phyloP scores from a whole-genome alignment of 2,329 filamentous ascomycete genomes.

The Neurospora sp. region DNA sequence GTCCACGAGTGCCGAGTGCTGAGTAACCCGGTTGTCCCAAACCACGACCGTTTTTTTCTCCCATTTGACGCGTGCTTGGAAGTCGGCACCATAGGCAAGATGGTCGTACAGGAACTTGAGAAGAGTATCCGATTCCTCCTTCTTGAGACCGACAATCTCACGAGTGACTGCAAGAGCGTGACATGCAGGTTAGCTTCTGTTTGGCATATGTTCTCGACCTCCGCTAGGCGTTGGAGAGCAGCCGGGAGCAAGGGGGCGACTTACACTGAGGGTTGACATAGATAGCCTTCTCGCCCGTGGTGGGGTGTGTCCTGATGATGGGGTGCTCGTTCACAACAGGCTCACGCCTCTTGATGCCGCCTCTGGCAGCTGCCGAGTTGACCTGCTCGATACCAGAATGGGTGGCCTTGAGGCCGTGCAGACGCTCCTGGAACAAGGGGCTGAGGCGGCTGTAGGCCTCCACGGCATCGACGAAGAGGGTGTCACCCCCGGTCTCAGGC shows the following conservation, averaged over 20 bases:
- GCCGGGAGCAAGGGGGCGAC: conserved; percentile 16
- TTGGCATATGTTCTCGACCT: not conserved
- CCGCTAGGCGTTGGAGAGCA: not conserved
- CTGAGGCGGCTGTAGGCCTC: conserved; percentile 76
- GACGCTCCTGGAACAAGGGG: conserved; percentile 65
- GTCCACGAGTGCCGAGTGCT: conserved; percentile 71
- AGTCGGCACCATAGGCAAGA: conserved; percentile 60
- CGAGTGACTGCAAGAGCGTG: conserved; percentile 56
- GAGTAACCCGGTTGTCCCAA: conserved; percentile 73
- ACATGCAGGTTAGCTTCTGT: not conserved
- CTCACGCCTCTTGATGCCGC: conserved; percentile 64
- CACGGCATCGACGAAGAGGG: conserved; percentile 68
- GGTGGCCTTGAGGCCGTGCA: conserved; percentile 71
- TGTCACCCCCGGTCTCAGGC: conserved; percentile 73
- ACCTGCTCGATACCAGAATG: conserved; percentile 81
- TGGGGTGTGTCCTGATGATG: conserved; percentile 70
- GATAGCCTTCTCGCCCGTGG: conserved; percentile 73
- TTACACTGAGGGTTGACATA: conserved; percentile 77
- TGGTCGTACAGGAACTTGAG: conserved; percentile 73
- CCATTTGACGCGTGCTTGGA: conserved; percentile 69
- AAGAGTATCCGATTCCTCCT: conserved; percentile 72
- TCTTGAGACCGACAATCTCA: conserved; percentile 72
- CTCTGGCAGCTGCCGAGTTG: conserved; percentile 54
- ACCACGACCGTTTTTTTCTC: conserved; percentile 54
- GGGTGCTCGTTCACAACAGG: conserved; percentile 68